These are phyloP conservation scores for Linum lewisii DNA, from an alignment of 345 rosid genomes.

Conservation along the genomic window DNA sequence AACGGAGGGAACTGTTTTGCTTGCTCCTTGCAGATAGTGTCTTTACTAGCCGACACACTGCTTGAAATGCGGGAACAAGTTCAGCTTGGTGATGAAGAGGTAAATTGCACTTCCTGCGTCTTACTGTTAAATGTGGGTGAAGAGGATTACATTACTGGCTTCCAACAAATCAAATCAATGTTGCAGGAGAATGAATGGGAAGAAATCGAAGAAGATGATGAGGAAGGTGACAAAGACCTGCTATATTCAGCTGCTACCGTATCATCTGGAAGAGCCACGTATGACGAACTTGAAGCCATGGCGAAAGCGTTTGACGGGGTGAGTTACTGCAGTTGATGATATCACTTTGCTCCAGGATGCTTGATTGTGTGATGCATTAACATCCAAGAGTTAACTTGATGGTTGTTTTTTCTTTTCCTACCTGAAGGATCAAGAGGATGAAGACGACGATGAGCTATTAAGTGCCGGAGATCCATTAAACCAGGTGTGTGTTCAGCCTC, in stretches of 20 bases:
- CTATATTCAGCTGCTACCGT: not conserved
- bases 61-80: conserved; percentile 83
- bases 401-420: not conserved
- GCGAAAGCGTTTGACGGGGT: conserved; percentile 4
- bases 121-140: not conserved
- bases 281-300: conserved; percentile 2
- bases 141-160: conserved; percentile 6
- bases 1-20: not conserved
- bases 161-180: not conserved
- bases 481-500: not conserved
- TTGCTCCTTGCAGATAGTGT: conserved; percentile 45
- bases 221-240: not conserved
- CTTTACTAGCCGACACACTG: conserved; percentile 64
- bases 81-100: conserved; percentile 52
- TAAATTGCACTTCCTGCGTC: conserved; percentile 16
- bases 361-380: not conserved
- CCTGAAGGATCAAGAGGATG: not conserved
- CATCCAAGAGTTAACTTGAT: not conserved
- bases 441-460: not conserved
- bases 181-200: conserved; percentile 84
- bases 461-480: not conserved
- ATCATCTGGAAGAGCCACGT: not conserved
- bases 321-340: not conserved
- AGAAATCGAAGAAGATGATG: conserved; percentile 32
- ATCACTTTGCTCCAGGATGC: not conserved